phyloP scores from a whole-genome alignment of 805 yeast genomes.

The Scheffersomyces ergatensis region DNA sequence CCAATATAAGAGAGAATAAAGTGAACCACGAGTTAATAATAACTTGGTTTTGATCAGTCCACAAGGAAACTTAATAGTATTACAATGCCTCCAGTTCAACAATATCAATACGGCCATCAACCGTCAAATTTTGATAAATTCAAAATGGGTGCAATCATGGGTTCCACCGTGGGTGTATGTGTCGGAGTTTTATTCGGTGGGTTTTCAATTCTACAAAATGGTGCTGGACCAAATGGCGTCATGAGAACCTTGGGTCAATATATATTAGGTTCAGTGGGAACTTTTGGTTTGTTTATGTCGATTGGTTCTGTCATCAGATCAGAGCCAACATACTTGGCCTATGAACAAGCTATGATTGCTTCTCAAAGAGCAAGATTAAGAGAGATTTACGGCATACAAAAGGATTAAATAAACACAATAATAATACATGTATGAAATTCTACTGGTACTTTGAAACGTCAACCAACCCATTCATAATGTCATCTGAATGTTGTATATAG shows the following conservation, averaged over 20 bases:
- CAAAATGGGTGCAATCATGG: conserved; percentile 99
- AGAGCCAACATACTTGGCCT: conserved; percentile 44
- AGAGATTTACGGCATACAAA: conserved; percentile 21
- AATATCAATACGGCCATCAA: conserved; percentile 54
- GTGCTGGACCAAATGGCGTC: conserved; percentile 98
- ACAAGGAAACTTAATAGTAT: conserved; percentile 30
- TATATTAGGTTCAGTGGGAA: conserved; percentile 94
- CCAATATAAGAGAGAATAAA: no score
- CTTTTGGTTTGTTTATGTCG: conserved; percentile 95
- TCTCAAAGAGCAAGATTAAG: conserved; percentile 27
- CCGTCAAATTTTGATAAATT: conserved; percentile 93
- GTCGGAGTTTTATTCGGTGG: conserved; percentile 96
- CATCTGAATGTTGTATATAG: not conserved
- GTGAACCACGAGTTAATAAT: no score
- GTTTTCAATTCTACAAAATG: conserved; percentile 82
- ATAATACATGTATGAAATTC: no score
- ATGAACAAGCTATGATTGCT: conserved; percentile 26
- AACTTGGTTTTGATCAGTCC: no score
- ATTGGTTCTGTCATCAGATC: conserved; percentile 91
- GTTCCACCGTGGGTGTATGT: conserved; percentile 87
- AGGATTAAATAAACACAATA: not conserved
- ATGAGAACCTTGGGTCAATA: conserved; percentile 96
- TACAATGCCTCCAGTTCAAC: conserved; percentile 65
- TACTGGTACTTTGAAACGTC: not conserved
- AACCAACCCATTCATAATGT: not conserved